Conservation (phyloP, 1,139 yeast species). For the Candida sojae region DNA sequence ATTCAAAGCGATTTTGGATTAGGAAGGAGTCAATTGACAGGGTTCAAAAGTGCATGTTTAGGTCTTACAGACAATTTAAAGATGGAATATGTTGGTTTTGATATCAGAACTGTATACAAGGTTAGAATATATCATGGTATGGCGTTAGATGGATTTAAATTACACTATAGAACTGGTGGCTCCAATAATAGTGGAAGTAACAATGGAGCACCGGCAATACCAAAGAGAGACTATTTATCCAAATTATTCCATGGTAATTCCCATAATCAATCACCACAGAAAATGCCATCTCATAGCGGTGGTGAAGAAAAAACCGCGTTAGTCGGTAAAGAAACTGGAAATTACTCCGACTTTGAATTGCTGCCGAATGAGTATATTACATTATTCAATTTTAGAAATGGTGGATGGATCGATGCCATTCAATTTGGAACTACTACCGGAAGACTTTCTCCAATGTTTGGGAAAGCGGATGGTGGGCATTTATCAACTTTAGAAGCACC, state of each 20-base stretch:
- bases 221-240: conserved; percentile 47
- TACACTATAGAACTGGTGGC: conserved; percentile 18
- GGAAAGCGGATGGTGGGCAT: conserved; percentile 71
- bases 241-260: conserved; percentile 24
- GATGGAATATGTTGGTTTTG: conserved; percentile 30
- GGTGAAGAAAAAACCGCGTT: conserved; percentile 24
- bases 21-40: conserved; percentile 36
- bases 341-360: conserved; percentile 58
- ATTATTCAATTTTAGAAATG: conserved; percentile 67
- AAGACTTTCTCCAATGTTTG: conserved; percentile 52
- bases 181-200: conserved; percentile 1
- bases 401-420: conserved; percentile 88
- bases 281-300: conserved; percentile 1
- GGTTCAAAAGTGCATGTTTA: conserved; percentile 46
- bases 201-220: conserved; percentile 42
- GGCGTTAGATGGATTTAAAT: conserved; percentile 74
- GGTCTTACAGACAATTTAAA: conserved; percentile 32
- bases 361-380: conserved; percentile 57
- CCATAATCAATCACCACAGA: conserved; percentile 1
- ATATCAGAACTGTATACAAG: conserved; percentile 33
- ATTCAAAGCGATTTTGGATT: conserved; percentile 46
- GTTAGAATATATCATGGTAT: conserved; percentile 69
- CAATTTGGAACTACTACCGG: conserved; percentile 64
- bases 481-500: conserved; percentile 62
- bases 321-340: conserved; percentile 65